Conservation (phyloP, 345 rosid species). For the Syzygium jambos region DNA sequence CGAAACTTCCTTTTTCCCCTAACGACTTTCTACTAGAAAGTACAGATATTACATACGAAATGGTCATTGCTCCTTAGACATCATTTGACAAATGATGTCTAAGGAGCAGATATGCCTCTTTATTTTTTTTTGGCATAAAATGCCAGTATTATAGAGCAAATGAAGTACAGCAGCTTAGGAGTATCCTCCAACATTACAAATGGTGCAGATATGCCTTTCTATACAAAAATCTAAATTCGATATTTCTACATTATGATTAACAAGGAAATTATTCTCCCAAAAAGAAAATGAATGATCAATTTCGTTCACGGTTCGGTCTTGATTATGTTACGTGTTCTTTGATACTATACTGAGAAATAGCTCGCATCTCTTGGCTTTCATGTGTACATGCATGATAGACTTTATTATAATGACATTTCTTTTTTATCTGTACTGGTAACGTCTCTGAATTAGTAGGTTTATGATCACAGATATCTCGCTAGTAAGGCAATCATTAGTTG, state of each 20-base stretch:
- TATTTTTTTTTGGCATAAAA: too few relatives aligned
- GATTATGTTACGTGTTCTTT: not conserved
- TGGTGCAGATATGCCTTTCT: too few relatives aligned
- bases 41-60: not conserved
- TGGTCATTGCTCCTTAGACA: too few relatives aligned
- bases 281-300: not conserved
- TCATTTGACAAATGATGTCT: not conserved
- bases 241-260: not conserved
- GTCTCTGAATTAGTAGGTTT: not conserved
- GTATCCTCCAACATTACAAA: too few relatives aligned
- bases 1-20: not conserved
- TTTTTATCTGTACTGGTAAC: not conserved
- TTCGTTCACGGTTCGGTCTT: not conserved
- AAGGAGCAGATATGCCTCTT: not conserved
- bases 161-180: too few relatives aligned
- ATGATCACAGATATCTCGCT: not conserved
- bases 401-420: not conserved
- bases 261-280: not conserved
- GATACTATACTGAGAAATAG: not conserved
- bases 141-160: too few relatives aligned
- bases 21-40: not conserved
- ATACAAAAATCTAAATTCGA: not conserved
- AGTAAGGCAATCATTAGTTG: not conserved
- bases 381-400: not conserved
- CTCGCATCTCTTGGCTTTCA: not conserved